Conservation (phyloP, 1,284 basidiomycete genomes). For the Fomitopsis palustris region DNA sequence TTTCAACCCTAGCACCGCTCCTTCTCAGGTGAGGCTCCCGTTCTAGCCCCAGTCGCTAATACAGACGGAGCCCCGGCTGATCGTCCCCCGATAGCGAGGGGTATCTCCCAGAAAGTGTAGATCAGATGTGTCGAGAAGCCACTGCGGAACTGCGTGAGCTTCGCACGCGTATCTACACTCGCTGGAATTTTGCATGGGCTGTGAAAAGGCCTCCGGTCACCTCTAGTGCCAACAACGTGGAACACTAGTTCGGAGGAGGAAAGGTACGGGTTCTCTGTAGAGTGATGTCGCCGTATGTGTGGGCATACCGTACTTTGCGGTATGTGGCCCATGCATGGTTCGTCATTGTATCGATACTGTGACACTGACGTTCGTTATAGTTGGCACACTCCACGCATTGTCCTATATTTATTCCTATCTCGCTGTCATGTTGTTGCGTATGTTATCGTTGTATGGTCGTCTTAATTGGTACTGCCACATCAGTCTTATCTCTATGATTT, state of each 20-base stretch:
- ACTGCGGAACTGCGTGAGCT: constrained; percentile 26
- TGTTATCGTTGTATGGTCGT: background rate
- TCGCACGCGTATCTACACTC: constrained; percentile 26
- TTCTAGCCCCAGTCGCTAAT: background rate
- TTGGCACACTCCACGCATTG: background rate
- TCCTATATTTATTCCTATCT: background rate
- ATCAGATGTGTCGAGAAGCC: constrained; percentile 29
- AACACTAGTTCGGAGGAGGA: background rate
- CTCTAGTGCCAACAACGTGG: background rate
- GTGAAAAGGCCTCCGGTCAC: constrained; percentile 20
- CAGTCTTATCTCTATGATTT: no score
- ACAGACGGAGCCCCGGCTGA: background rate
- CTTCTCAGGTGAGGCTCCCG: constrained; percentile 24
- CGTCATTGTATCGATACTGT: background rate
- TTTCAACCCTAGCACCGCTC: constrained; percentile 28
- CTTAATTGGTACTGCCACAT: no score
- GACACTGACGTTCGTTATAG: background rate
- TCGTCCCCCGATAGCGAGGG: constrained; percentile 22
- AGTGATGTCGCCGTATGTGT: background rate
- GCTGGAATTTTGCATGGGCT: constrained; percentile 35
- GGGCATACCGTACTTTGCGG: background rate
- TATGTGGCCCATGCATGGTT: background rate
- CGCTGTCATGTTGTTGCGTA: background rate
- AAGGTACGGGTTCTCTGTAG: background rate
- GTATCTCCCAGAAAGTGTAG: constrained; percentile 29